These are phyloP conservation scores for Pharus latifolius DNA, from an alignment of 176 grass and related monocot genomes.

Conservation along the genomic window DNA sequence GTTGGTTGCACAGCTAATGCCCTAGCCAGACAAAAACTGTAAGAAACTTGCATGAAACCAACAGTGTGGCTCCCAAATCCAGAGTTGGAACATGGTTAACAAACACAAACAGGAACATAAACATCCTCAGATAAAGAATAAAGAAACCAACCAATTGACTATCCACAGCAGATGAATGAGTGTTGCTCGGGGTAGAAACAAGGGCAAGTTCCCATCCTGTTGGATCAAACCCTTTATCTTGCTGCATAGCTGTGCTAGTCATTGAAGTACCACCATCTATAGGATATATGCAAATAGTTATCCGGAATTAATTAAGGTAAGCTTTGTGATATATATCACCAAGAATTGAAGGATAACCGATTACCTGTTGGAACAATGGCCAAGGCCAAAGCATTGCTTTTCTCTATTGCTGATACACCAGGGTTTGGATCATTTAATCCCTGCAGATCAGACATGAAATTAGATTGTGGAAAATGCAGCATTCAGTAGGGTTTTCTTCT, in stretches of 20 bases:
- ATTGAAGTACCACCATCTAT: constrained; percentile 33
- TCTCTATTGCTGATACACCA: constrained; percentile 63
- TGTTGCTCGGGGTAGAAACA: constrained; percentile 59
- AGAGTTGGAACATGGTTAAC: neutral
- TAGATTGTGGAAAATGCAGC: constrained; percentile 3
- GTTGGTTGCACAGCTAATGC: neutral
- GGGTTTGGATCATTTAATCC: constrained; percentile 67
- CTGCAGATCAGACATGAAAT: constrained; percentile 33
- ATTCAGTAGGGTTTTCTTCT: no score
- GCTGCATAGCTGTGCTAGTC: constrained; percentile 22
- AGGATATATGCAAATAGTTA: constrained; percentile 15
- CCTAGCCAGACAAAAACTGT: neutral
- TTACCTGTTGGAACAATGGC: constrained; percentile 63
- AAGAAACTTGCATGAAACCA: constrained; percentile 1
- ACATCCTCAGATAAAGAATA: constrained; percentile 11
- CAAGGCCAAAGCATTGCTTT: constrained; percentile 72
- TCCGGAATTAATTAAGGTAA: constrained; percentile 5
- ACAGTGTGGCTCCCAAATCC: neutral
- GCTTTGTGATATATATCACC: neutral
- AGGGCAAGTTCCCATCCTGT: constrained; percentile 98
- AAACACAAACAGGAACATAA: neutral
- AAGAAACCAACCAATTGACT: constrained; percentile 67
- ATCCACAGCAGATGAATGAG: constrained; percentile 36
- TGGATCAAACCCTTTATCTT: constrained; percentile 86
- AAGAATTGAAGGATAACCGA: constrained; percentile 5